A percentile compares a stretch with the other conserved stretches of the same genome.
phyloP scores from a whole-genome alignment of 106 monocot species.

The Dendrobium officinale region DNA sequence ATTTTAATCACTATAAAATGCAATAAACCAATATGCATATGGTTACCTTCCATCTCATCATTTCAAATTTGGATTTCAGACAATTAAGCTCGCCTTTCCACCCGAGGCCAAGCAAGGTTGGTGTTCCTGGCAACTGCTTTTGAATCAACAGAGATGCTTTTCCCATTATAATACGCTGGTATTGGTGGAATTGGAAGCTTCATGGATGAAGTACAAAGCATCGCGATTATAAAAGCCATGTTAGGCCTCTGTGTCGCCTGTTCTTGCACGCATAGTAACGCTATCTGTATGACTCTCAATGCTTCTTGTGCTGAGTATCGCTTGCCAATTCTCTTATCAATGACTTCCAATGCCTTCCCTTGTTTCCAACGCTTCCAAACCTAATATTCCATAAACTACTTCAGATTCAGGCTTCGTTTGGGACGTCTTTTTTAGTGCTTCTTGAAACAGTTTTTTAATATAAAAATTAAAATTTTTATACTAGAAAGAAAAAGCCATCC shows the following conservation, averaged over 20 bases:
- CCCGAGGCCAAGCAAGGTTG: too few species aligned
- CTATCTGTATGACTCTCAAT: conserved; percentile 12
- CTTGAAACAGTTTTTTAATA: too few species aligned
- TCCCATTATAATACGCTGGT: not conserved
- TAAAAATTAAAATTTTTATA: too few species aligned
- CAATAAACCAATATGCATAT: too few species aligned
- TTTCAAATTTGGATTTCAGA: too few species aligned
- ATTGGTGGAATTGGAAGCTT: conserved; percentile 1
- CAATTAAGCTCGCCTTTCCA: too few species aligned
- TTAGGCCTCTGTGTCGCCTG: conserved; percentile 5
- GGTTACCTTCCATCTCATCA: too few species aligned
- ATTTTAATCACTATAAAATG: too few species aligned
- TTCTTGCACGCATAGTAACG: conserved; percentile 19
- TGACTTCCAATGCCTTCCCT: not conserved
- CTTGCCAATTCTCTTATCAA: not conserved
- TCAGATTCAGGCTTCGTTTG: not conserved
- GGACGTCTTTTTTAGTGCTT: too few species aligned
- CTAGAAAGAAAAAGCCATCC: not conserved
- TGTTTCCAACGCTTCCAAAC: conserved; percentile 15
- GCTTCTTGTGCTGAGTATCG: not conserved
- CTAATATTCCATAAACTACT: not conserved
- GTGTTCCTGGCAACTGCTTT: too few species aligned
- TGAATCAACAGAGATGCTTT: too few species aligned
- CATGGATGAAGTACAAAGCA: not conserved
- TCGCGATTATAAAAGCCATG: not conserved